Evolutionary conservation across 2,329 filamentous ascomycete species (phyloP), one percentile per base, ranked within the genome.

Genomic region (Amauroascus niger): DNA sequence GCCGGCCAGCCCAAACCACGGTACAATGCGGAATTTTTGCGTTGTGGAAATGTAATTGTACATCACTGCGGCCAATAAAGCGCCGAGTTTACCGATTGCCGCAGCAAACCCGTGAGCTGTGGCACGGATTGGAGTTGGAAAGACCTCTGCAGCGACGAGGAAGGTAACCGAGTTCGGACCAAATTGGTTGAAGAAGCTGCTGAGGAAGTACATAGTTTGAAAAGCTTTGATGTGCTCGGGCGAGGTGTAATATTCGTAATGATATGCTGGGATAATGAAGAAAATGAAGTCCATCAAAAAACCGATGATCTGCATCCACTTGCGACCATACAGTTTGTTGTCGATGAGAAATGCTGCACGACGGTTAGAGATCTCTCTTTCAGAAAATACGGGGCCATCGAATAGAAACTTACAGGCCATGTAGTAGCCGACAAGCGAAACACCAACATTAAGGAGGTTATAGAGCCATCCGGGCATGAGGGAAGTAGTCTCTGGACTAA

Each of bases 101-200:
- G 91, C 91, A n/a, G 87, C 89, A 73, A 96, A 88, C 54, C 91
- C 91, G 76, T 97, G 91, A 49, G 91, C 91, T 16, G 88, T 89
- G 61, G 91, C 91, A 64, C 91, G 89, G 62, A 97, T 83, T 8
- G 90, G 87, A 0, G 90, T 95, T 8, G 91, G 91, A 78, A 88
- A 97, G n/a, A 95, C 88, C 70, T 97, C 91, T 41, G 88, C 91
- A 41, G 91, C 91, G 33, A 95, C 87, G 61, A 97, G 81, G 86
- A 97, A 97, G 58, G 90, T 95, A 64, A 96, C 89, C 45, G 83
- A 85, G 79, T 97, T 97, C 71, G 91, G 91, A 11, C 91, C 91
- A 65, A 97, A 97, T 69, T 97, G 91, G 79, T 96, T 96, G 83
- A 97, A 97, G 78, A 97, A 97, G 22, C 88, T 95, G 6, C 88